phyloP scores from a whole-genome alignment of 345 rosid species.

The Cardamine occulta region DNA sequence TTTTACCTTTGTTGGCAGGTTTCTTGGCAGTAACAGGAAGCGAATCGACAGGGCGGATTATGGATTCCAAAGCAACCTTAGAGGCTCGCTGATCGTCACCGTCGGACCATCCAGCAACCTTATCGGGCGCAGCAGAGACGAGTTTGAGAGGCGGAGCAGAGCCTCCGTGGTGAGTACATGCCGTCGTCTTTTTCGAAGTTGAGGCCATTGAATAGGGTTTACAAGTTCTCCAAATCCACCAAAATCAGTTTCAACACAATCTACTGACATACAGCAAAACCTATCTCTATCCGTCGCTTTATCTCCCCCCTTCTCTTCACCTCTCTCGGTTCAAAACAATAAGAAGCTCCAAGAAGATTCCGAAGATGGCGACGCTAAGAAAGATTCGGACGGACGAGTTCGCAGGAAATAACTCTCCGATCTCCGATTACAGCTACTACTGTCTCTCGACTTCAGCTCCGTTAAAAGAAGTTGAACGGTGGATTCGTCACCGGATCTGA shows the following conservation, averaged over 20 bases:
- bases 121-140: conserved; percentile 42
- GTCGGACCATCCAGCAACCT: conserved; percentile 49
- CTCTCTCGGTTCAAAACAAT: not conserved
- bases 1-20: conserved; percentile 60
- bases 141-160: conserved; percentile 48
- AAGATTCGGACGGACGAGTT: not conserved
- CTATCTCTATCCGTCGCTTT: conserved; percentile 44
- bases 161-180: conserved; percentile 39
- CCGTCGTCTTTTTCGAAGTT: conserved; percentile 86
- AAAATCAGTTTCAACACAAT: conserved; percentile 62
- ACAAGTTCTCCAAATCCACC: conserved; percentile 85
- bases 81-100: conserved; percentile 49
- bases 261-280: conserved; percentile 93
- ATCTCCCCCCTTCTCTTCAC: conserved; percentile 35
- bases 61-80: conserved; percentile 48
- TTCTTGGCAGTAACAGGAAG: conserved; percentile 59
- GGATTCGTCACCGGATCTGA: too few species aligned
- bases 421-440: too few species aligned
- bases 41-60: conserved; percentile 70
- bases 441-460: too few species aligned
- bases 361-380: not conserved
- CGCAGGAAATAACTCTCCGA: not conserved
- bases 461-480: too few species aligned
- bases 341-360: conserved; percentile 5
- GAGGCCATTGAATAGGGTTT: conserved; percentile 97